Conservation (phyloP, 495 filamentous ascomycete genomes). For the Neurospora sp. region DNA sequence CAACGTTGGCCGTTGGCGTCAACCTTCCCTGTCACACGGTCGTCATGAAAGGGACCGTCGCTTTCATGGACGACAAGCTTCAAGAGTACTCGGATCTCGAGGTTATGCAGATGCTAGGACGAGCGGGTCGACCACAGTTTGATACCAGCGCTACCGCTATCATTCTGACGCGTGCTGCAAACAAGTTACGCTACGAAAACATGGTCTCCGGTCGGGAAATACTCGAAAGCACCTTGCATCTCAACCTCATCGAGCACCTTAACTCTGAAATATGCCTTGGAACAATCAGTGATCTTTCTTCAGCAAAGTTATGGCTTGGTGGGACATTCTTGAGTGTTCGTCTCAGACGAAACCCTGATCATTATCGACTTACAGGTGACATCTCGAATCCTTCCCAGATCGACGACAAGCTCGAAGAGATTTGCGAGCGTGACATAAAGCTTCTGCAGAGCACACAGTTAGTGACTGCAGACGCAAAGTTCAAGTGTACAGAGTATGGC, state of each 20-base stretch:
- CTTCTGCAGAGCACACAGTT: slow-evolving; percentile 54
- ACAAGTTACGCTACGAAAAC: slow-evolving; percentile 63
- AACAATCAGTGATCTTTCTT: slow-evolving; percentile 58
- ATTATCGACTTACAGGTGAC: slow-evolving; percentile 63
- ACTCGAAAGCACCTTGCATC: slow-evolving; percentile 81
- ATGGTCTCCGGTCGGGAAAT: slow-evolving; percentile 76
- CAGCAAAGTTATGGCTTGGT: slow-evolving; percentile 73
- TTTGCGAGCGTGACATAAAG: slow-evolving; percentile 71
- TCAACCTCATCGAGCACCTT: slow-evolving; percentile 81
- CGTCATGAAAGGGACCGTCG: slow-evolving; percentile 81
- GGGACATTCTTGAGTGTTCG: slow-evolving; percentile 85
- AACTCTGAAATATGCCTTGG: slow-evolving; percentile 89
- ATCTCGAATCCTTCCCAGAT: slow-evolving; percentile 34
- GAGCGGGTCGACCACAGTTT: slow-evolving; percentile 89
- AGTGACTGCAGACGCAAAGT: slow-evolving; percentile 37
- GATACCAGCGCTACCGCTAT: slow-evolving; percentile 76
- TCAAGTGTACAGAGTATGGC: slow-evolving; percentile 69
- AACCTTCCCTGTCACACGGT: slow-evolving; percentile 92
- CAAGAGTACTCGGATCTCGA: slow-evolving; percentile 84
- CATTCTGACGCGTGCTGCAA: slow-evolving; percentile 68
- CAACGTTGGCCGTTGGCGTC: slow-evolving; percentile 85
- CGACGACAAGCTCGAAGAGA: slow-evolving; percentile 64
- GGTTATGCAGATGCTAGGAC: slow-evolving; percentile 96
- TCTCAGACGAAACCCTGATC: slow-evolving; percentile 63
- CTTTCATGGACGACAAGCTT: slow-evolving; percentile 54